Evolutionary conservation across 768 basidiomycete genomes (phyloP).

Genomic region (Cystobasidium ongulense): DNA sequence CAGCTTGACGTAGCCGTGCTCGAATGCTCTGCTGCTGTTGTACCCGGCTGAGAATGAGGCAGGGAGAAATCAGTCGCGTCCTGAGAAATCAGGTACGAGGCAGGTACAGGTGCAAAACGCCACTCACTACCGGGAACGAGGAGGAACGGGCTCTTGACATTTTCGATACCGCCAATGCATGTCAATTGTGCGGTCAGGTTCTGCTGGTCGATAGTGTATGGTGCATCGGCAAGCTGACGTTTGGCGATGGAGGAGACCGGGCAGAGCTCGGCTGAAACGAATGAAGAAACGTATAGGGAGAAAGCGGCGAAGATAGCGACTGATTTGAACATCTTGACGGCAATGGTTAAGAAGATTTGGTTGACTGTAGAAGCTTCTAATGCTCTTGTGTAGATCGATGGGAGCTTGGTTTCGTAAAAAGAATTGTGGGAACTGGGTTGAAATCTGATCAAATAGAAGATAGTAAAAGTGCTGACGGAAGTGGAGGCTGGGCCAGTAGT

Average conservation of each 20-base stretch:
- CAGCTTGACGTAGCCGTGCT: constrained; percentile 23
- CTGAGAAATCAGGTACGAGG: neutral
- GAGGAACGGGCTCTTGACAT: constrained; percentile 17
- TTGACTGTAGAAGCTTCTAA: neutral
- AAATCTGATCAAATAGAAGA: neutral
- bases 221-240: neutral
- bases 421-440: neutral
- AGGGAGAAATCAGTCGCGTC: neutral
- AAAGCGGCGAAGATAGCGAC: neutral
- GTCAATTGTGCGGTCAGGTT: neutral
- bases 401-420: too few relatives aligned
- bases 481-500: neutral
- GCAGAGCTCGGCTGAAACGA: constrained; percentile 11
- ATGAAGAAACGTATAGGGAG: neutral
- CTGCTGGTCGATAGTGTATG: constrained; percentile 7
- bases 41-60: constrained; percentile 3
- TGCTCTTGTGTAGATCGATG: neutral
- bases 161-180: constrained; percentile 12
- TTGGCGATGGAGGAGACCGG: constrained; percentile 10
- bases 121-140: constrained; percentile 29
- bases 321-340: neutral
- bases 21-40: constrained; percentile 18
- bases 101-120: neutral
- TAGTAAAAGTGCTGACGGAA: neutral
- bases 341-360: neutral